A percentile compares a stretch with the other conserved stretches of the same genome.
phyloP scores from a whole-genome alignment of 2,329 filamentous ascomycete genomes.

The Ilyonectria robusta region DNA sequence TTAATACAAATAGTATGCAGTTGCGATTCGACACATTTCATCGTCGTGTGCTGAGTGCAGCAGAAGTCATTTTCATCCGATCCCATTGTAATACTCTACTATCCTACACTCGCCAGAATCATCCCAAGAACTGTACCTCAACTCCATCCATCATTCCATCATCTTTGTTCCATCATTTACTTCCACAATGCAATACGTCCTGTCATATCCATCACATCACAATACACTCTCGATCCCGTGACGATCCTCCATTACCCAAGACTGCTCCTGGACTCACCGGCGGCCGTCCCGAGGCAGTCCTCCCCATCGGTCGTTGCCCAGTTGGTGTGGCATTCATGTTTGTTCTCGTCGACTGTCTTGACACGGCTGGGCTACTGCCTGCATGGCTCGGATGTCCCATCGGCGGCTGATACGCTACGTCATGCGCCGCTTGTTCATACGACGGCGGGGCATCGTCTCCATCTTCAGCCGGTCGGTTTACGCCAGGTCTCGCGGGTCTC shows the following conservation, averaged over 20 bases:
- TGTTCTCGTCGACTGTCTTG: conserved; percentile 43
- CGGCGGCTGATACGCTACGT: conserved; percentile 66
- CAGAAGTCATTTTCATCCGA: no score
- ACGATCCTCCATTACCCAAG: conserved; percentile 34
- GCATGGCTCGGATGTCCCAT: conserved; percentile 66
- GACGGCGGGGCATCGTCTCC: conserved; percentile 69
- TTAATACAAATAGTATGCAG: no score
- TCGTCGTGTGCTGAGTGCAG: no score
- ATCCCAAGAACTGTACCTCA: conserved; percentile 1
- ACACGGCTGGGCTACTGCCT: conserved; percentile 49
- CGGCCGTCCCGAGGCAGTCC: conserved; percentile 42
- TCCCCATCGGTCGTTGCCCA: conserved; percentile 37
- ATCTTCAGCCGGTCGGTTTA: conserved; percentile 56
- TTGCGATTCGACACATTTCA: no score
- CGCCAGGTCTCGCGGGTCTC: background rate
- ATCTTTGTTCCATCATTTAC: background rate
- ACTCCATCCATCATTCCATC: conserved; percentile 18
- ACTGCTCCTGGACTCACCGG: conserved; percentile 43
- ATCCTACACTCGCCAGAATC: conserved; percentile 14
- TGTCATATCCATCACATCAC: conserved; percentile 60
- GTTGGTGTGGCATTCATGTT: conserved; percentile 27
- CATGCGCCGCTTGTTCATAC: conserved; percentile 70
- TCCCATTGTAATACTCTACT: background rate
- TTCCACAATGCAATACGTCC: background rate
- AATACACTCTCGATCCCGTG: conserved; percentile 57